phyloP scores from a whole-genome alignment of 2,329 filamentous ascomycete species.

The Colletotrichum shisoi region DNA sequence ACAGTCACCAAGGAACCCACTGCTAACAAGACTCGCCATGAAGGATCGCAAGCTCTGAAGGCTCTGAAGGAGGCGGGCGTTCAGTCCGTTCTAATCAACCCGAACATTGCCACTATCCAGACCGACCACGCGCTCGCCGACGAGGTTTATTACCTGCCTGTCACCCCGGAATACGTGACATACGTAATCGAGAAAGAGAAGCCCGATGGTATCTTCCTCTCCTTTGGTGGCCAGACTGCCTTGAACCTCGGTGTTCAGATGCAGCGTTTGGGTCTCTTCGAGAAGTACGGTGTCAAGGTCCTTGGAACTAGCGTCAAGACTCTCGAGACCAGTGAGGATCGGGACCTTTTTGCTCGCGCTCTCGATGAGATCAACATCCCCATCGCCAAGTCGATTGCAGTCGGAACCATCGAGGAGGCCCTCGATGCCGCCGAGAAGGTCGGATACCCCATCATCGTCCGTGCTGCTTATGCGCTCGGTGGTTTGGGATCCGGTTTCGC shows the following conservation, averaged over 20 bases:
- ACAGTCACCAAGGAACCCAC: slow-evolving; percentile 17
- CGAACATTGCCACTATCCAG: slow-evolving; percentile 98
- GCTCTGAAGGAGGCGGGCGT: slow-evolving; percentile 95
- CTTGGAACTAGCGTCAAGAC: slow-evolving; percentile 95
- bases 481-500: slow-evolving; percentile 97
- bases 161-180: slow-evolving; percentile 96
- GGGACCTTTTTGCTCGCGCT: slow-evolving; percentile 94
- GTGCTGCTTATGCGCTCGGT: slow-evolving; percentile 94
- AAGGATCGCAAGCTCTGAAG: slow-evolving; percentile 94
- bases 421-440: slow-evolving; percentile 84
- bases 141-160: slow-evolving; percentile 97
- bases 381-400: slow-evolving; percentile 94
- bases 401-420: slow-evolving; percentile 89
- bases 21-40: slow-evolving; percentile 42
- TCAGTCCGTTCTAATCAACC: slow-evolving; percentile 91
- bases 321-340: slow-evolving; percentile 91
- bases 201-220: slow-evolving; percentile 96
- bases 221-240: slow-evolving; percentile 96
- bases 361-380: slow-evolving; percentile 97
- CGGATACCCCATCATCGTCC: slow-evolving; percentile 97
- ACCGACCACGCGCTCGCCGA: slow-evolving; percentile 95
- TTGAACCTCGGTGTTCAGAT: slow-evolving; percentile 97
- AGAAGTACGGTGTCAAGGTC: slow-evolving; percentile 94
- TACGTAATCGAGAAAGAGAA: slow-evolving; percentile 97
- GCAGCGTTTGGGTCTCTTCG: slow-evolving; percentile 94